Percentiles rank a stretch among this genome's conserved stretches.
Conservation (phyloP, 2,329 filamentous ascomycete species). For the Scopulariopsis brevicaulis region DNA sequence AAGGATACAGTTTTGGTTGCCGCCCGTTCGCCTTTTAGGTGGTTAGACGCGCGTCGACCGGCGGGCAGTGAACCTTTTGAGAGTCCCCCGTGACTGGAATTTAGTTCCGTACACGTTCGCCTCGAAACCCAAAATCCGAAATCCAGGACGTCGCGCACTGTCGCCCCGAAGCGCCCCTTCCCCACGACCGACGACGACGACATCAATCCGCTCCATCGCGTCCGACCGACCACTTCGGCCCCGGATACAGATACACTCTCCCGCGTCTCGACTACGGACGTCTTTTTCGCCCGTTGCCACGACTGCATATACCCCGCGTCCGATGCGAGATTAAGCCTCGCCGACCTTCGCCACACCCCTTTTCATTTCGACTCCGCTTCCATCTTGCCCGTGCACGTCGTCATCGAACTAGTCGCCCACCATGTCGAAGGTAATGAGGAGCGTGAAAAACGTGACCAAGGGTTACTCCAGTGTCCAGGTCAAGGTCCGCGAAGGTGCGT, state of each 20-base stretch:
- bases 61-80: background rate
- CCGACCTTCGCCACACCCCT: background rate
- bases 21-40: background rate
- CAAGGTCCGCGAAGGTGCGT: slow-evolving; percentile 91
- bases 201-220: background rate
- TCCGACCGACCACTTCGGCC: background rate
- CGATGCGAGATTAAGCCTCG: background rate
- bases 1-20: background rate
- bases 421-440: slow-evolving; percentile 97
- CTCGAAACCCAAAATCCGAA: background rate
- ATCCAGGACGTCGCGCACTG: background rate
- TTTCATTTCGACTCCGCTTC: background rate
- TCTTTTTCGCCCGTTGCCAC: background rate
- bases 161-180: background rate
- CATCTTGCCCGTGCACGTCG: background rate
- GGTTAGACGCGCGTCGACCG: background rate
- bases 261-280: background rate
- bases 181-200: background rate
- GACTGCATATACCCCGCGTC: background rate
- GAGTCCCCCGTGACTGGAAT: background rate
- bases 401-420: slow-evolving; percentile 14
- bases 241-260: background rate
- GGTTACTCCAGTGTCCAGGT: slow-evolving; percentile 94
- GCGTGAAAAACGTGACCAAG: slow-evolving; percentile 99
- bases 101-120: background rate